Percentiles rank a stretch among this genome's conserved stretches.
Conservation (phyloP, 2,329 filamentous ascomycete genomes). For the Neonectria faginata region DNA sequence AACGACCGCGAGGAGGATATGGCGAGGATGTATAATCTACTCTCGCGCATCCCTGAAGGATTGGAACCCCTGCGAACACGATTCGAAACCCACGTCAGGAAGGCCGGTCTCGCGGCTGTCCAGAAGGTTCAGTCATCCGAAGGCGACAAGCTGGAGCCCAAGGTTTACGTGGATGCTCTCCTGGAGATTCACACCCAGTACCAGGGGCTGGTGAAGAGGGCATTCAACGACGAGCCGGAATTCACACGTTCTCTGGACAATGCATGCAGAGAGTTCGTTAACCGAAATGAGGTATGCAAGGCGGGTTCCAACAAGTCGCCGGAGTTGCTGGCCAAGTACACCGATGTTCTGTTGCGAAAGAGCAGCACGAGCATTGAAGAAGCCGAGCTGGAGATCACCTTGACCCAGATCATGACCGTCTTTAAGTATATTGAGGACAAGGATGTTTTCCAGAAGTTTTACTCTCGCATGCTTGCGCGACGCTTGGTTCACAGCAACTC, state of each 20-base stretch:
- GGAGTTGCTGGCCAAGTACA: constrained; percentile 94
- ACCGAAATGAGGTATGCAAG: constrained; percentile 96
- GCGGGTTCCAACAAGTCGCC: constrained; percentile 93
- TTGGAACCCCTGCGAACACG: constrained; percentile 86
- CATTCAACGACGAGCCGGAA: constrained; percentile 95
- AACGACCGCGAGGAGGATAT: constrained; percentile 96
- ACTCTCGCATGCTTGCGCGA: constrained; percentile 95
- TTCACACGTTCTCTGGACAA: constrained; percentile 97
- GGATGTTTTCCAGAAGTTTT: constrained; percentile 99
- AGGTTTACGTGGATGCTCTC: constrained; percentile 94
- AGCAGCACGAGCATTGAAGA: constrained; percentile 93
- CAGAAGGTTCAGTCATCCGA: constrained; percentile 89
- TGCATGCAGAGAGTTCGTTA: constrained; percentile 97
- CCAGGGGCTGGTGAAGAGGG: constrained; percentile 87
- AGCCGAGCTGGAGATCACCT: constrained; percentile 87
- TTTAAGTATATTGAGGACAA: constrained; percentile 99
- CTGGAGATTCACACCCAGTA: constrained; percentile 96
- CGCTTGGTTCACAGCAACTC: constrained; percentile 95
- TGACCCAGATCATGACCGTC: constrained; percentile 97
- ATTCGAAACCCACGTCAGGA: constrained; percentile 93
- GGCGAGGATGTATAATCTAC: constrained; percentile 93
- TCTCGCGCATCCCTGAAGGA: constrained; percentile 90
- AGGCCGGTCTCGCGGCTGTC: constrained; percentile 87
- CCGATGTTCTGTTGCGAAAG: constrained; percentile 92
- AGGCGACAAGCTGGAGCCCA: constrained; percentile 91